Conservation (phyloP, 1,284 basidiomycete genomes). For the Calocybe gambosa region DNA sequence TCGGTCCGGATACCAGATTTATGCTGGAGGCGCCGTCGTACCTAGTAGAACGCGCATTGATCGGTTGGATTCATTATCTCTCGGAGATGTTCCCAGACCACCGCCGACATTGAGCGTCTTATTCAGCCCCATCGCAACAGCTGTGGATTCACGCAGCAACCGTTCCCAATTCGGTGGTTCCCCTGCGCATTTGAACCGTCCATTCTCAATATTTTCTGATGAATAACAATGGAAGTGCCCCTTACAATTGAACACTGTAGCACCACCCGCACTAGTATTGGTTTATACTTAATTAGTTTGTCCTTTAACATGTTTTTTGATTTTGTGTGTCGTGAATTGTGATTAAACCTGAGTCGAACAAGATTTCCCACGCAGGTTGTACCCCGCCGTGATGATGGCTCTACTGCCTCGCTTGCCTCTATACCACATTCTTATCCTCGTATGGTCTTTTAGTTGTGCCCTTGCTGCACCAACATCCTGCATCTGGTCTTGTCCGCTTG, state of each 20-base stretch:
- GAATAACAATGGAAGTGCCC: background rate
- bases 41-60: slow-evolving; percentile 3
- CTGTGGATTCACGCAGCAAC: slow-evolving; percentile 4
- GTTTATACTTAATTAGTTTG: too few species aligned
- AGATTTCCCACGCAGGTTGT: slow-evolving; percentile 11
- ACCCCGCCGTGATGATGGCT: slow-evolving; percentile 16
- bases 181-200: background rate
- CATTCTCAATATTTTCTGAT: slow-evolving; percentile 20
- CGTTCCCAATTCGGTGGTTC: slow-evolving; percentile 11
- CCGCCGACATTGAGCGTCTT: slow-evolving; percentile 5
- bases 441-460: background rate
- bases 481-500: slow-evolving; percentile 18
- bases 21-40: slow-evolving; percentile 3
- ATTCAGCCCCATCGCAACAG: background rate
- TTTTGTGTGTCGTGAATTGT: background rate
- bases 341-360: too few species aligned
- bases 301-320: slow-evolving; percentile 1
- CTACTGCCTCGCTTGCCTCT: background rate
- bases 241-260: too few species aligned
- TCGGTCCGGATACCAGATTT: slow-evolving; percentile 6
- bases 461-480: slow-evolving; percentile 13
- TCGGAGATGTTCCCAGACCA: slow-evolving; percentile 5
- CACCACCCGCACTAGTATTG: too few species aligned
- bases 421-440: background rate
- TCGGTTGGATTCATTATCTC: slow-evolving; percentile 3